Conservation (phyloP, 257 asterid genomes). For the Echium plantagineum region DNA sequence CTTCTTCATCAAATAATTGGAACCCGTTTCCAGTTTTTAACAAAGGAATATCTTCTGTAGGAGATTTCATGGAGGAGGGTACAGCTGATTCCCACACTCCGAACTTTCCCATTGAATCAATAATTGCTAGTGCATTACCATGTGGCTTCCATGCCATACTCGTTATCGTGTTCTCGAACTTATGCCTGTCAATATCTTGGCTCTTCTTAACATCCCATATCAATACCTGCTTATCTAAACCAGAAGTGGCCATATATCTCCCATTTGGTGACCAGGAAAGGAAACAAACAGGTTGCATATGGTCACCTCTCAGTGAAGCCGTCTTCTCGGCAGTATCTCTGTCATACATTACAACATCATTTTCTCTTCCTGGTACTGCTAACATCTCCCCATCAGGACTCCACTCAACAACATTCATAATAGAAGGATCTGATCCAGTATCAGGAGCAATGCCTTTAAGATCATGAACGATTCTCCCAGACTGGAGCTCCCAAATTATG, state of each 20-base stretch:
- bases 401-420: constrained; percentile 65
- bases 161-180: constrained; percentile 57
- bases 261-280: constrained; percentile 98
- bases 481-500: constrained; percentile 84
- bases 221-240: constrained; percentile 70
- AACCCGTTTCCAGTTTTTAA: constrained; percentile 51
- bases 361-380: constrained; percentile 90
- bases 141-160: constrained; percentile 91
- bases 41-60: constrained; percentile 75
- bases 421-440: constrained; percentile 43
- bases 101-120: constrained; percentile 74
- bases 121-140: constrained; percentile 84
- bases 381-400: constrained; percentile 92
- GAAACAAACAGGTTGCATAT: constrained; percentile 65
- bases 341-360: constrained; percentile 89
- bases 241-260: constrained; percentile 91
- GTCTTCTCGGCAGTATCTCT: constrained; percentile 93
- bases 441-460: constrained; percentile 78
- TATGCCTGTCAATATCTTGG: constrained; percentile 89
- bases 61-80: constrained; percentile 89
- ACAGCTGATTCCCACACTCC: constrained; percentile 90
- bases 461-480: constrained; percentile 65
- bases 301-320: constrained; percentile 85
- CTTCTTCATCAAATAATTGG: constrained; percentile 51
- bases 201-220: constrained; percentile 92